phyloP scores from a whole-genome alignment of 192 early-diverging fungal species.

The Coemansia sp. region DNA sequence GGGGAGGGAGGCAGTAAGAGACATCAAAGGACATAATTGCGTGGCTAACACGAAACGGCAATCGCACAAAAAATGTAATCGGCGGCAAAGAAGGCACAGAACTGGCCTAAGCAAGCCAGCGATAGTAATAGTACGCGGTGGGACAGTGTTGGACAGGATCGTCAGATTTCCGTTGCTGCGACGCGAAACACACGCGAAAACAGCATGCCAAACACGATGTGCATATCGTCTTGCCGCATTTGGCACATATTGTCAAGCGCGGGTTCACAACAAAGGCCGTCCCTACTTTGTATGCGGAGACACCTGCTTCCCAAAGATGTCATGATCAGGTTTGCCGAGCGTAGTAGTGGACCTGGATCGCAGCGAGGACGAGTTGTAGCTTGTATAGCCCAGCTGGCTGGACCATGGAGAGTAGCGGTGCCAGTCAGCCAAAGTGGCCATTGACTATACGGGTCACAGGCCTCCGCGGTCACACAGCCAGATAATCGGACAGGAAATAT shows the following conservation, averaged over 20 bases:
- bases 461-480: constrained; percentile 3
- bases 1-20: not conserved
- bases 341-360: not conserved
- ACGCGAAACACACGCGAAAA: constrained; percentile 13
- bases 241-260: not conserved
- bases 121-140: not conserved
- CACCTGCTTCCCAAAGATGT: not conserved
- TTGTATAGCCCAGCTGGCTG: not conserved
- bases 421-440: not conserved
- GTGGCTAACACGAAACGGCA: constrained; percentile 5
- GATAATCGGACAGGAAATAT: not conserved
- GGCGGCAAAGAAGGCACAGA: not conserved
- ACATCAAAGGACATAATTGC: constrained; percentile 1
- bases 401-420: not conserved
- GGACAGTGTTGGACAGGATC: not conserved
- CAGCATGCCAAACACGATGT: not conserved
- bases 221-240: constrained; percentile 4
- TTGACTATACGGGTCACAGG: not conserved
- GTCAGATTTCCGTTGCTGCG: constrained; percentile 10
- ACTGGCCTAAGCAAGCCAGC: not conserved
- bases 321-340: not conserved
- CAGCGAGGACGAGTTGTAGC: not conserved
- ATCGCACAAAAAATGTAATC: constrained; percentile 1
- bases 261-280: not conserved
- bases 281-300: not conserved